Base-by-base conservation (phyloP, 169 alveolate genomes). In the Plasmodium adleri region DNA sequence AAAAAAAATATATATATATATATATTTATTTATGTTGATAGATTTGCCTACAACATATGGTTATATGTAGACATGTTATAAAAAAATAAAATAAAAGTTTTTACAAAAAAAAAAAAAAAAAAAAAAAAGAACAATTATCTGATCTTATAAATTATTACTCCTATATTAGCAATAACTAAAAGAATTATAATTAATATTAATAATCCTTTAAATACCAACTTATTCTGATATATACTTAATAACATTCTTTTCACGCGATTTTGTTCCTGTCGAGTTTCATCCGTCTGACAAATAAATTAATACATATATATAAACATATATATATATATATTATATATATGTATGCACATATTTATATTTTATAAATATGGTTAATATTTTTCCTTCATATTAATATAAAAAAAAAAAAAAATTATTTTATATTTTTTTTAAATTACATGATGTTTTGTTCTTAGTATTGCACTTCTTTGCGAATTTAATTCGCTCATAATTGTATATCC, bases 401-500 rank as follows among this genome's bases (percentile, higher is more conserved):
- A 28, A 28, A 28, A 28, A n/a, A 28, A 28, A 28, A 28, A 28
- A 28, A 28, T 28, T 28, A 28, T 28, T 28, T 28, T 28, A 28
- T 28, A 2, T 28, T 28, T 28, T 60, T 60, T 60, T 71, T 22
- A 12, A 22, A 6, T 71, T 80, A 80, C 90, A 71, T 80, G 59
- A 32, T 20, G 90, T 54, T 80, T 80, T 24, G 90, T 80, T 43
- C 80, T 80, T 7, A 80, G 72, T 28, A 80, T 28, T 17, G 90
- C 72, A 60, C 64, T 56, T 24, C 90, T 80, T 47, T 80, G 90
- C 0, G 90, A 56, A 8, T 66, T 80, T 47, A 80, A 66, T 68
- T 80, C 90, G 24, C 73, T 80, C 90, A 80, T 80, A 32, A 80
- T 80, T 67, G 90, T 80, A 28, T 67, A 80, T 54, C 90, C 90